A percentile compares a stretch with the other conserved stretches of the same genome.
These are phyloP conservation scores for Adansonia grandidieri DNA, from an alignment of 441 rosid genomes.

Conservation along the genomic window DNA sequence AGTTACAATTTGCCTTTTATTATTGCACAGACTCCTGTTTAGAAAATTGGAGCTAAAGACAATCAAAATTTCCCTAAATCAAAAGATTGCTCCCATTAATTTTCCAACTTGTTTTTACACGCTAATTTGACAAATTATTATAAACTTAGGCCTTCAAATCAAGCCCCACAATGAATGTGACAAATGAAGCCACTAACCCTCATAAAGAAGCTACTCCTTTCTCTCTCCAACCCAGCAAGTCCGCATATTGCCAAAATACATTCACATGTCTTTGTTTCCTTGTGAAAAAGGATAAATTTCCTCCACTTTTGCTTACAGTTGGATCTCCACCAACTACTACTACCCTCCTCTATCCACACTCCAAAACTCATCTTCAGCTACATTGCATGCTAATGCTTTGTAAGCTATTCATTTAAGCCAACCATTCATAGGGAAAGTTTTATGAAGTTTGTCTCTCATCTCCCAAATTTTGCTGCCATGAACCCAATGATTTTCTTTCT, in stretches of 20 bases:
- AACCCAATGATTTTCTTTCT: conserved; percentile 43
- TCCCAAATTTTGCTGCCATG: conserved; percentile 38
- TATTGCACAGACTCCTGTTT: neutral
- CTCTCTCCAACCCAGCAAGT: conserved; percentile 35
- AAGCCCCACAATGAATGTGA: conserved; percentile 28
- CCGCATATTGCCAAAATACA: conserved; percentile 56
- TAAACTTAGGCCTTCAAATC: conserved; percentile 2
- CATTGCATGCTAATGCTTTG: conserved; percentile 29
- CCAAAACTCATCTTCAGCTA: conserved; percentile 33
- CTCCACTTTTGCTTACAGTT: conserved; percentile 40
- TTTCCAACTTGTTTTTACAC: neutral
- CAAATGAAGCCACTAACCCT: conserved; percentile 24
- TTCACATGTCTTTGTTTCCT: conserved; percentile 71
- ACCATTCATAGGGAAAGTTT: conserved; percentile 22
- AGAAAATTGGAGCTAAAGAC: neutral
- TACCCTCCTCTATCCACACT: conserved; percentile 41
- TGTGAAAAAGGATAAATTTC: conserved; percentile 42
- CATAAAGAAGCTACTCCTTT: conserved; percentile 19
- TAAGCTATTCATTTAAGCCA: conserved; percentile 30
- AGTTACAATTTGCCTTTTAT: neutral
- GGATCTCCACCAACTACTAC: conserved; percentile 52
- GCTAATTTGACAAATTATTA: neutral
- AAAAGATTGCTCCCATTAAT: neutral
- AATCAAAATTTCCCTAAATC: neutral
- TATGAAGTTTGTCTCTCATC: conserved; percentile 26